Evolutionary conservation across 257 asterid species (phyloP), one percentile per base, ranked within the genome.

Genomic region (Anisodus acutangulus): DNA sequence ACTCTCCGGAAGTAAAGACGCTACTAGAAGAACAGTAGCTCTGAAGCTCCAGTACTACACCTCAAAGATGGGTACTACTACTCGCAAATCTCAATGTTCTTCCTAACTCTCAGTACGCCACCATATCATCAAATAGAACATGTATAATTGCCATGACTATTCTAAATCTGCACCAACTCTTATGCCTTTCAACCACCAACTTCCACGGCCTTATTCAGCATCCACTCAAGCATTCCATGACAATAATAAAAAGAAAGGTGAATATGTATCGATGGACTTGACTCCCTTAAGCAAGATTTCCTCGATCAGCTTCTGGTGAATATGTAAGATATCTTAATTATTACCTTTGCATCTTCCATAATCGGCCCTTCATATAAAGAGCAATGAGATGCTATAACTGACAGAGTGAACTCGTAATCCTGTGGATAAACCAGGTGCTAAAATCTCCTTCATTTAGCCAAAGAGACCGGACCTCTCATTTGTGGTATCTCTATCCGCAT

Each of bases 91-190:
- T 69, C 53, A 68, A 39, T 69, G 54, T 39, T 16, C 78, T 16
- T 39, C 78, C 53, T 10, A 69, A 54, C 58, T 54, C 58, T 39
- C 31, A 69, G 53, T 39, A 69, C 39, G 54, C 54, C 78, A 16
- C 16, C 22, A n/a, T 39, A 69, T 39, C 53, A 17, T 69, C 12
- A 15, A 13, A 13, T 12, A 68, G 0, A 67, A 13, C 45, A 68
- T 68, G 78, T 7, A 69, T 22, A 63, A 62, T 63, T 22, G 3
- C 16, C 69, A 63, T 63, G 69, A 69, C 13, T 39, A 39, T 39
- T 69, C 78, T 17, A 69, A 15, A 39, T 69, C 78, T 39, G 78
- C 53, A 69, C 54, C 53, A 16, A 69, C 78, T 69, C 15, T 69
- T 15, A 69, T 69, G 54, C 78, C 3, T 69, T 69, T 41, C 41